These are phyloP conservation scores for Mortierella sp. DNA, from an alignment of 371 early-diverging fungal species.

Conservation along the genomic window DNA sequence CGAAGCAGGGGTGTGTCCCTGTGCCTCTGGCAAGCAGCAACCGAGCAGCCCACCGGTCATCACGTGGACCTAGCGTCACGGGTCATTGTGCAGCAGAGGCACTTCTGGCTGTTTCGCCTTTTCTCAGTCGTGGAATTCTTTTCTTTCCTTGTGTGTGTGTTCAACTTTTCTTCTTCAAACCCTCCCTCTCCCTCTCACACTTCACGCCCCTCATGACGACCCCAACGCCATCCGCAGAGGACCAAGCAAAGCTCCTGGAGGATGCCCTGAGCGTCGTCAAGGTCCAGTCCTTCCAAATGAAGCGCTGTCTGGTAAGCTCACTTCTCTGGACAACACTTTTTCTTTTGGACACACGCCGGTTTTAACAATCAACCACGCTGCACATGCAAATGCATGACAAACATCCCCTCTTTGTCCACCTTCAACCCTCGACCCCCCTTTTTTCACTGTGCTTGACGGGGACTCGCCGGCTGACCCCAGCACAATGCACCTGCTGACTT, in stretches of 20 bases:
- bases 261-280: constrained; percentile 89
- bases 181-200: constrained; percentile 8
- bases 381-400: not conserved
- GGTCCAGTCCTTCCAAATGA: constrained; percentile 92
- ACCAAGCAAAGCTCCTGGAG: constrained; percentile 87
- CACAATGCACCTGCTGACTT: constrained; percentile 18
- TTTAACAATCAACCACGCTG: not conserved
- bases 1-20: not conserved
- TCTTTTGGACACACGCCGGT: not conserved
- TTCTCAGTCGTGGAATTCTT: not conserved
- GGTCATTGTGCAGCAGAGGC: not conserved
- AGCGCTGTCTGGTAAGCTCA: constrained; percentile 80
- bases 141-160: not conserved
- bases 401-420: not conserved
- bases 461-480: not conserved
- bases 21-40: no score
- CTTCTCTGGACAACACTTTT: not conserved
- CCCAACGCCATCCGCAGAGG: constrained; percentile 64
- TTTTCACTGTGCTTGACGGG: not conserved
- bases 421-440: constrained; percentile 3
- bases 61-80: not conserved
- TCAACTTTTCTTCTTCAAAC: constrained; percentile 1
- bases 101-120: not conserved
- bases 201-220: constrained; percentile 22
- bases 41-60: not conserved